Conservation (phyloP, 148 eudicot species). For the Silene latifolia region DNA sequence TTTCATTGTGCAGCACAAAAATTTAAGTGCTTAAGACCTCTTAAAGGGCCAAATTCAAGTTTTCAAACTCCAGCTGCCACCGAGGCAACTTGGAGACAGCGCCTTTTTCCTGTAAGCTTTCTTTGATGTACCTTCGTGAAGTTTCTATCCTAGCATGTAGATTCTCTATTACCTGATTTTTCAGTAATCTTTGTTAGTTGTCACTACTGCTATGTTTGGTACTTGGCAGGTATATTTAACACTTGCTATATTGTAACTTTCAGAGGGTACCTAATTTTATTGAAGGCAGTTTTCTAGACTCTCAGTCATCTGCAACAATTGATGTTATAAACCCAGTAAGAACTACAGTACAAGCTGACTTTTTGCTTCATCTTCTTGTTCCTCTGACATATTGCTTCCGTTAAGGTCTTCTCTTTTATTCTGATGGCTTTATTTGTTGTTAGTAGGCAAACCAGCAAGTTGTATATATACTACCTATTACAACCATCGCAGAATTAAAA, state of each 20-base stretch:
- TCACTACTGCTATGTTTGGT: neutral
- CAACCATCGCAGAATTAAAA: slow-evolving; percentile 52
- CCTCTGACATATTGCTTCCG: neutral
- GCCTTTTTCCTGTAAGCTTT: slow-evolving; percentile 24
- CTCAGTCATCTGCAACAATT: slow-evolving; percentile 41
- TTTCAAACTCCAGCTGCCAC: slow-evolving; percentile 13
- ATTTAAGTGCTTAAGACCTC: slow-evolving; percentile 24
- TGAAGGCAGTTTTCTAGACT: slow-evolving; percentile 67
- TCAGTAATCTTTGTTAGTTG: neutral
- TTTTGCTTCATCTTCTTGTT: slow-evolving; percentile 1
- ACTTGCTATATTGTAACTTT: slow-evolving; percentile 6
- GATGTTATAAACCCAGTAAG: slow-evolving; percentile 76
- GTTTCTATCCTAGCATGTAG: neutral
- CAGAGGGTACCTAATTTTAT: slow-evolving; percentile 47
- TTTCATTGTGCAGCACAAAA: slow-evolving; percentile 14
- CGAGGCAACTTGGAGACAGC: slow-evolving; percentile 23
- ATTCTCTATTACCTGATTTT: neutral
- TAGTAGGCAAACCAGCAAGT: slow-evolving; percentile 76
- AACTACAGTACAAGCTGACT: slow-evolving; percentile 2
- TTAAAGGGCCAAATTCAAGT: slow-evolving; percentile 11
- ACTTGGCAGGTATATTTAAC: slow-evolving; percentile 5
- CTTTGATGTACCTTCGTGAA: neutral
- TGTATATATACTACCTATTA: slow-evolving; percentile 61
- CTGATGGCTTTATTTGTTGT: slow-evolving; percentile 12
- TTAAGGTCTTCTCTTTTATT: slow-evolving; percentile 7